Evolutionary conservation across 2,329 filamentous ascomycete species (phyloP).

Genomic region (Fusarium veterinarium): DNA sequence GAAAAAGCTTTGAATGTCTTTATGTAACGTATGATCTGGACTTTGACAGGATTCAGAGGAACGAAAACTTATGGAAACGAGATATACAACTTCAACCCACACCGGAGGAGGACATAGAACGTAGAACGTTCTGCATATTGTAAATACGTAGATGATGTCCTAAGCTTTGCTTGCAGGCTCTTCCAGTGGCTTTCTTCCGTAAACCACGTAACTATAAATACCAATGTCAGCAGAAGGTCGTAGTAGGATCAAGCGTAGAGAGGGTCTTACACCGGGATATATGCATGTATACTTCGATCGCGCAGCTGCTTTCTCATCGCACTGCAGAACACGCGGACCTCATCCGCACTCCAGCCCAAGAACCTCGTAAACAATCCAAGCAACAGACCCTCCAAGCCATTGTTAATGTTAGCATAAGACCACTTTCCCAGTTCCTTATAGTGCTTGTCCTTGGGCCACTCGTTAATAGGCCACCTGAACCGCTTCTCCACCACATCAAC

Average conservation of each 20-base stretch:
- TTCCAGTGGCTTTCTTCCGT: not conserved
- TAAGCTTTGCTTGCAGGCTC: not conserved
- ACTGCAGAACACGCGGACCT: conserved; percentile 16
- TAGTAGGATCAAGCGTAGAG: rapidly evolving
- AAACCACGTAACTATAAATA: not conserved
- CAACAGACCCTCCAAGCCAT: conserved; percentile 2
- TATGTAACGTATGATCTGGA: not conserved
- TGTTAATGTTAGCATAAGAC: conserved; percentile 22
- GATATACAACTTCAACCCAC: not conserved
- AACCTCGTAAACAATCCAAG: conserved; percentile 18
- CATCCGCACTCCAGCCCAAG: conserved; percentile 10
- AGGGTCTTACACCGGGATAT: conserved; percentile 20
- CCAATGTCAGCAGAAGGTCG: rapidly evolving
- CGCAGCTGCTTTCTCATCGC: conserved; percentile 20
- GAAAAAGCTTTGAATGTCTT: not conserved
- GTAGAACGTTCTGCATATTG: not conserved
- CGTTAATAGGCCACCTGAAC: conserved; percentile 19
- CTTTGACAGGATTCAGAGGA: not conserved
- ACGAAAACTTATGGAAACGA: not conserved
- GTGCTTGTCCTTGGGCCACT: conserved; percentile 25
- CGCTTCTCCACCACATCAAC: not conserved
- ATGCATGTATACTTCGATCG: conserved; percentile 17
- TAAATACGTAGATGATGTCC: rapidly evolving
- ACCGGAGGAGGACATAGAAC: too few species aligned
- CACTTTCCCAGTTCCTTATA: conserved; percentile 23